Percentiles rank a stretch among this genome's conserved stretches.
Evolutionary conservation across 2,329 filamentous ascomycete genomes (phyloP).

Genomic region (Ascochyta pisi): DNA sequence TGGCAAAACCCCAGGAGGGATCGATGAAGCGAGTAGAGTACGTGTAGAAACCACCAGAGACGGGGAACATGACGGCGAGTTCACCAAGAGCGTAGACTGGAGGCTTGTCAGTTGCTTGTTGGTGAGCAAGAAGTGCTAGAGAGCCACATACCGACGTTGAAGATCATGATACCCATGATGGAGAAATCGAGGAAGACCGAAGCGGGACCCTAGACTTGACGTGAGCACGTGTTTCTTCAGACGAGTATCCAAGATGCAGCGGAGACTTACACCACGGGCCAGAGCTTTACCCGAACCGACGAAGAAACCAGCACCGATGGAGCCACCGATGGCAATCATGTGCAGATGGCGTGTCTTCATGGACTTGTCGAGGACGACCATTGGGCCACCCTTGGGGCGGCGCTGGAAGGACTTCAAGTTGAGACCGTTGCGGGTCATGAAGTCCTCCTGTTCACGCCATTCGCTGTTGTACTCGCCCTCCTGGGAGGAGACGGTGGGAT

Average conservation of each 20-base stretch:
- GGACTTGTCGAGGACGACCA: slow-evolving; percentile 46
- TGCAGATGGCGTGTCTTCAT: slow-evolving; percentile 67
- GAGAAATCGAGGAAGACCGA: slow-evolving; percentile 50
- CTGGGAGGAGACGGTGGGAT: slow-evolving; percentile 22
- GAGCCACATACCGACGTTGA: slow-evolving; percentile 47
- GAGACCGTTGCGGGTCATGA: slow-evolving; percentile 47
- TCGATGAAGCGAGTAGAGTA: slow-evolving; percentile 58
- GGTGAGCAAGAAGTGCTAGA: slow-evolving; percentile 17
- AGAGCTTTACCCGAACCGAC: slow-evolving; percentile 65
- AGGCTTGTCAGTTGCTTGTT: slow-evolving; percentile 48
- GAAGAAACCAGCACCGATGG: slow-evolving; percentile 69
- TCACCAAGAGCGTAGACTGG: slow-evolving; percentile 58
- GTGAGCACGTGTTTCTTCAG: slow-evolving; percentile 14
- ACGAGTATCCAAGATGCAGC: not conserved
- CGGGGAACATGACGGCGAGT: slow-evolving; percentile 67
- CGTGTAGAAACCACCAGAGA: slow-evolving; percentile 60
- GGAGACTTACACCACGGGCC: slow-evolving; percentile 56
- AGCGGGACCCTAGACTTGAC: slow-evolving; percentile 34
- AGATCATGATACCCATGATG: slow-evolving; percentile 50
- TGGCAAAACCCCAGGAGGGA: slow-evolving; percentile 53
- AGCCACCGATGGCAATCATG: slow-evolving; percentile 86
- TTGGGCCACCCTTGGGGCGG: slow-evolving; percentile 31
- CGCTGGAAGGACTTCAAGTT: slow-evolving; percentile 46
- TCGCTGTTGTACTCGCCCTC: slow-evolving; percentile 21
- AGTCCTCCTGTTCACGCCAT: slow-evolving; percentile 43